Base-by-base conservation (phyloP, 139 green algal genomes). In the Medakamo hakoo region DNA sequence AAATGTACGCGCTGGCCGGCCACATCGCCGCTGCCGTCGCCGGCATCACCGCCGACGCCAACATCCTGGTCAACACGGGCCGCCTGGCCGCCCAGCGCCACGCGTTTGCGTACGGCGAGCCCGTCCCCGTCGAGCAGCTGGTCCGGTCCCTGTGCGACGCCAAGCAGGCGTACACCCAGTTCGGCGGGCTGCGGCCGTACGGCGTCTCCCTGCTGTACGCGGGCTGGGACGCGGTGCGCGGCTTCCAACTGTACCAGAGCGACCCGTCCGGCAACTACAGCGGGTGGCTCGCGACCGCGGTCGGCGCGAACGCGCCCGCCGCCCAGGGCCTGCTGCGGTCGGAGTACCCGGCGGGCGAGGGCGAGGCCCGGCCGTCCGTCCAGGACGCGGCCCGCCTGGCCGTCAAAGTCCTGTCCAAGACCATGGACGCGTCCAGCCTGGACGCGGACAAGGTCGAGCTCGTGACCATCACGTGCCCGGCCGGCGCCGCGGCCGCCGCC, bases 1-100 rank as follows among this genome's bases (percentile, higher is more conserved):
- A 99, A 73, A 97, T 98, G 91, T 97, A 97, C 67, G 88, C 87
- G 71, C 83, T 99, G 29, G 93, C 97, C 69, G 89, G 96, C 62
- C 92, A 99, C 72, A 80, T 99, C 0, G 86, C 86, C 0, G 92
- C 82, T 63, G 88, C 93, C 22, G 93, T 98, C 22, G 93, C 93
- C 30, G 93, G 93, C 27, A 86, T 99, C 62, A 99, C 92, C 88
- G 81, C 93, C 2, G 93, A 99, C 68, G 93, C 93, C 18, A 98
- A 98, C 74, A 98, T 98, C 65, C 78, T 99, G 22, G 89, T 98
- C 70, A 96, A 98, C 76, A 87, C 75, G 2, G 89, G 78, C 78
- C 84, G 89, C 2, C 64, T 92, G 49, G 69, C 78, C 2, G 87
- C 89, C 22, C 90, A 96, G 78, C 77, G 84, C 32, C 95, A 96